phyloP scores from a whole-genome alignment of 2,329 filamentous ascomycete species.

The Claviceps digitariae region DNA sequence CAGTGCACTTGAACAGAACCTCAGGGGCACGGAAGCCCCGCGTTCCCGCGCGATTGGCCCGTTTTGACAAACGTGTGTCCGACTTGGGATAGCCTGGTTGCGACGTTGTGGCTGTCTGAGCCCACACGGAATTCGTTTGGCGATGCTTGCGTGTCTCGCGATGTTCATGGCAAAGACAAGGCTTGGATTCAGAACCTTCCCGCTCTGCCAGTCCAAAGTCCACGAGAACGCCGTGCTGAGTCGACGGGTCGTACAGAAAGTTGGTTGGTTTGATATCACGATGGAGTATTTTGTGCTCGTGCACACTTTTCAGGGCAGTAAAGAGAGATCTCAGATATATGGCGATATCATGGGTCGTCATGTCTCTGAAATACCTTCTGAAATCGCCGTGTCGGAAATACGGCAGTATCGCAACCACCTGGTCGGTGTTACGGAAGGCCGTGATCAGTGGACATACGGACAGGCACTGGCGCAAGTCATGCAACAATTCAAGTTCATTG shows the following conservation, averaged over 20 bases:
- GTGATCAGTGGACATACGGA: constrained; percentile 94
- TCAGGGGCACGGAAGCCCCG: constrained; percentile 93
- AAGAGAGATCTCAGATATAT: constrained; percentile 85
- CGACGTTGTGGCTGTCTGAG: constrained; percentile 33
- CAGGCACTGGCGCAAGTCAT: constrained; percentile 69
- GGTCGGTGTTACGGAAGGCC: constrained; percentile 86
- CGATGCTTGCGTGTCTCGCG: constrained; percentile 46
- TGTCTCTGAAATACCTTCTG: constrained; percentile 81
- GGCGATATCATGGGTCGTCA: constrained; percentile 74
- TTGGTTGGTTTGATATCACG: constrained; percentile 97
- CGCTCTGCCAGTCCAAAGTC: constrained; percentile 95
- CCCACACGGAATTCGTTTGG: constrained; percentile 44
- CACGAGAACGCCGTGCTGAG: constrained; percentile 79
- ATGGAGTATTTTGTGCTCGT: constrained; percentile 75
- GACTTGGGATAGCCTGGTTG: constrained; percentile 72
- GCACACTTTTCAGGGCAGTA: constrained; percentile 69
- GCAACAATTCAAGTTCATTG: constrained; percentile 88
- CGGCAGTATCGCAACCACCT: constrained; percentile 86
- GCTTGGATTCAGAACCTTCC: constrained; percentile 61
- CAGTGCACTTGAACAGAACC: constrained; percentile 92
- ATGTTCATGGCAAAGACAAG: constrained; percentile 67
- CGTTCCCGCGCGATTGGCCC: constrained; percentile 89
- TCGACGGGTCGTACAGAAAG: constrained; percentile 78
- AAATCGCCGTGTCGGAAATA: constrained; percentile 97
- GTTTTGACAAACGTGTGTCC: constrained; percentile 73